Percentiles rank a stretch among this genome's conserved stretches.
phyloP scores from a whole-genome alignment of 2,329 filamentous ascomycete genomes.

The Paraphoma chrysanthemicola region DNA sequence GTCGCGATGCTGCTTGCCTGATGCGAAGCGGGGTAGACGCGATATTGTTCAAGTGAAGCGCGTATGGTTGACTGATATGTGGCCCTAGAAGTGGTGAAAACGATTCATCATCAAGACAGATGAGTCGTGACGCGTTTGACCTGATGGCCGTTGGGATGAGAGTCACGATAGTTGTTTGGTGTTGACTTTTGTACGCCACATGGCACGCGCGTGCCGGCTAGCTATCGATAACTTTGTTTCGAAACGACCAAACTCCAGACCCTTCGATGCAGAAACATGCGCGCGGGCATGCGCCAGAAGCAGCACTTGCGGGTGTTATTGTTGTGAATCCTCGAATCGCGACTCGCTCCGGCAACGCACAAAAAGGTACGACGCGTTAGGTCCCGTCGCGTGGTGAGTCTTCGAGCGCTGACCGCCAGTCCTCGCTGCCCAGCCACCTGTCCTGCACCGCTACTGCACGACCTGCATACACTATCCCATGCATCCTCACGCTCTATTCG shows the following conservation, averaged over 20 bases:
- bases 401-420: constrained; percentile 34
- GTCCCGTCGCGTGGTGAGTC: constrained; percentile 20
- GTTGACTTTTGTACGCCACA: constrained; percentile 25
- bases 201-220: constrained; percentile 21
- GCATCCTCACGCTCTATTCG: constrained; percentile 29
- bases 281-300: constrained; percentile 19
- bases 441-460: constrained; percentile 42
- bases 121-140: too few species aligned
- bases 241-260: background rate
- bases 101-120: too few species aligned
- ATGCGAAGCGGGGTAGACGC: background rate
- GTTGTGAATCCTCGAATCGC: constrained; percentile 38
- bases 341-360: constrained; percentile 28
- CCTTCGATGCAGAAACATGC: constrained; percentile 23
- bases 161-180: constrained; percentile 26
- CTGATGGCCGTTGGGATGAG: background rate
- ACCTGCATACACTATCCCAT: constrained; percentile 26
- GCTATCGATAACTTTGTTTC: constrained; percentile 29
- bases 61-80: background rate
- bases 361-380: constrained; percentile 23
- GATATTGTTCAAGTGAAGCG: background rate
- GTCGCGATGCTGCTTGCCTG: constrained; percentile 11
- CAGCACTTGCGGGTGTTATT: constrained; percentile 21
- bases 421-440: constrained; percentile 35
- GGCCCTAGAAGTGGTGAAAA: background rate